phyloP scores from a whole-genome alignment of 768 basidiomycete genomes.

The Tulasnella sp. region DNA sequence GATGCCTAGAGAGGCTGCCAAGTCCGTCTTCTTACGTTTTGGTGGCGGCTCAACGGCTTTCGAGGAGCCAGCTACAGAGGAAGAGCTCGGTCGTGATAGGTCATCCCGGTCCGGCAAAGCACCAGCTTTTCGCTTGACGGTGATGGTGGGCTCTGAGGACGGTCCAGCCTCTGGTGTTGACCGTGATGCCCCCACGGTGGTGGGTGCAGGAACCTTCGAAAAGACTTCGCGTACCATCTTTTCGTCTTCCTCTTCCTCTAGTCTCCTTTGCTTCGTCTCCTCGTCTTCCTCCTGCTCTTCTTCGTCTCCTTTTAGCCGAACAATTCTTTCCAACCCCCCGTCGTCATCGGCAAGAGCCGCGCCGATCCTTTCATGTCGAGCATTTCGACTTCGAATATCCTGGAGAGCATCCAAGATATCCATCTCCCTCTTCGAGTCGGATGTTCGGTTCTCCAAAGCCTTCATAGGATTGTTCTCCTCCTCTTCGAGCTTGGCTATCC shows the following conservation, averaged over 20 bases:
- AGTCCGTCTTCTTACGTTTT: constrained; percentile 51
- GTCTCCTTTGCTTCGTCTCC: constrained; percentile 52
- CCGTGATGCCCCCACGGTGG: constrained; percentile 33
- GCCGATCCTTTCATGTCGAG: constrained; percentile 80
- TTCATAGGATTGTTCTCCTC: constrained; percentile 98
- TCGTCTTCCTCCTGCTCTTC: constrained; percentile 57
- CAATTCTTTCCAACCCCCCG: constrained; percentile 50
- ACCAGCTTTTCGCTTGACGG: constrained; percentile 82
- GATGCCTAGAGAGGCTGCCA: constrained; percentile 64
- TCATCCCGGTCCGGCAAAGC: constrained; percentile 60
- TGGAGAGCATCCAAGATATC: constrained; percentile 93
- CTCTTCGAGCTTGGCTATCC: constrained; percentile 75
- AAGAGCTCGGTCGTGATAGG: constrained; percentile 52
- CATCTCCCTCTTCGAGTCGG: constrained; percentile 95
- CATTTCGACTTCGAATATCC: constrained; percentile 80
- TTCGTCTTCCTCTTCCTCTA: constrained; percentile 88
- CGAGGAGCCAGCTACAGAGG: constrained; percentile 42
- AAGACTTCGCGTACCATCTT: constrained; percentile 81
- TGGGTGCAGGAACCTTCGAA: constrained; percentile 47
- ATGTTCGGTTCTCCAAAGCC: constrained; percentile 83
- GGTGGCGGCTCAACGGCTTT: constrained; percentile 37
- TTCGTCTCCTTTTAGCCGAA: constrained; percentile 48
- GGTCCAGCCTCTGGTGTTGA: constrained; percentile 20
- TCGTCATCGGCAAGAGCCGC: constrained; percentile 49
- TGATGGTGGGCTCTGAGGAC: constrained; percentile 34